Percentiles rank a stretch among this genome's conserved stretches.
These are phyloP conservation scores for Microcyclosporella mali DNA, from an alignment of 2,329 filamentous ascomycete genomes.

Conservation along the genomic window DNA sequence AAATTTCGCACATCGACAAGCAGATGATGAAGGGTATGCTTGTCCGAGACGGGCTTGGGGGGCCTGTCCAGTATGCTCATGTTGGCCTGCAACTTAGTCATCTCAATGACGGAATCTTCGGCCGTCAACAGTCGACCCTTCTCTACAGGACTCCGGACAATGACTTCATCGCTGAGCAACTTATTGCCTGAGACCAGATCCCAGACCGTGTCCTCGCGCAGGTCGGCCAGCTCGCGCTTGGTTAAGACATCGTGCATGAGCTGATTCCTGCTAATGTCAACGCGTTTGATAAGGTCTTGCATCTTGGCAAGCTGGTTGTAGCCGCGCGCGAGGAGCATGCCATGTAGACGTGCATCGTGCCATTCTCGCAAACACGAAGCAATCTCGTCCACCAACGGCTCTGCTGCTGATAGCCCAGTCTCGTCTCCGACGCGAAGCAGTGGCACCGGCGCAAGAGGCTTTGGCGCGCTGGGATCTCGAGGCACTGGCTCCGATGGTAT, in stretches of 20 bases:
- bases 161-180: slow-evolving; percentile 85
- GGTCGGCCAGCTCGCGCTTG: slow-evolving; percentile 66
- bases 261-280: slow-evolving; percentile 81
- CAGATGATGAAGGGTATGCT: slow-evolving; percentile 72
- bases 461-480: slow-evolving; percentile 62
- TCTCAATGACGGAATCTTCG: slow-evolving; percentile 85
- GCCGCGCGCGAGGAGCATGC: slow-evolving; percentile 74
- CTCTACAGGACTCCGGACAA: slow-evolving; percentile 81
- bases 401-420: slow-evolving; percentile 78
- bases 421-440: slow-evolving; percentile 98
- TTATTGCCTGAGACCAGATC: slow-evolving; percentile 92
- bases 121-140: slow-evolving; percentile 81
- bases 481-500: slow-evolving; percentile 28
- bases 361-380: slow-evolving; percentile 94
- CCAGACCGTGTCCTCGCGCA: slow-evolving; percentile 92
- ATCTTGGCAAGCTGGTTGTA: slow-evolving; percentile 78
- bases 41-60: slow-evolving; percentile 61
- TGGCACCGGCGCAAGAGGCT: slow-evolving; percentile 85
- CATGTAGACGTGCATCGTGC: slow-evolving; percentile 96
- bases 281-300: slow-evolving; percentile 69
- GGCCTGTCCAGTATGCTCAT: slow-evolving; percentile 89
- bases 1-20: slow-evolving; percentile 80
- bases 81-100: slow-evolving; percentile 84
- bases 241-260: slow-evolving; percentile 93
- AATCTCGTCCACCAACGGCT: slow-evolving; percentile 94